Evolutionary conservation across 352 stramenopile species (phyloP).

Genomic region (Thraustochytrium sp.): DNA sequence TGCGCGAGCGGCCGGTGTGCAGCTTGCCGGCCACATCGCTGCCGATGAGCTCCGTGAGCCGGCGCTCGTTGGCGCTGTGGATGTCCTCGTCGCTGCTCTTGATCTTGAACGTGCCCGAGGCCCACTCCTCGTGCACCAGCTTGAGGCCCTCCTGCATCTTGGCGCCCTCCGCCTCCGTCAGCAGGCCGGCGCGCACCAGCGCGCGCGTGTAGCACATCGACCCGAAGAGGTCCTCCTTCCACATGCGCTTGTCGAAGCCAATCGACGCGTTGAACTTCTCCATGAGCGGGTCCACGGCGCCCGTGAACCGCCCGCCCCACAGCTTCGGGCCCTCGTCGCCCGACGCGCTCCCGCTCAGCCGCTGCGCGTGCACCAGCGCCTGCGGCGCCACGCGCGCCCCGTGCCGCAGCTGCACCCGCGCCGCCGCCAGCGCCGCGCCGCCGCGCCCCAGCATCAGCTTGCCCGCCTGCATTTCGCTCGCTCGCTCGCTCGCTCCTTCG

Average conservation of each 20-base stretch:
- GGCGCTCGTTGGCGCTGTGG: conserved; percentile 96
- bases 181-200: conserved; percentile 77
- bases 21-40: conserved; percentile 87
- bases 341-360: neutral
- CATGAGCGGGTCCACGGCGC: conserved; percentile 87
- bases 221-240: conserved; percentile 88
- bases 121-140: conserved; percentile 79
- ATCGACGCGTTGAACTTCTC: conserved; percentile 99
- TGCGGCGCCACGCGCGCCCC: too few species aligned
- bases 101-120: conserved; percentile 61
- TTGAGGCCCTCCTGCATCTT: conserved; percentile 77
- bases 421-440: too few species aligned
- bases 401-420: too few species aligned
- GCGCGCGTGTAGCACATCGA: conserved; percentile 90
- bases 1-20: conserved; percentile 88
- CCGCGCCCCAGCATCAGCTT: too few species aligned
- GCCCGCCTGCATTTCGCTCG: too few species aligned
- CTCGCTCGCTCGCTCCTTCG: too few species aligned
- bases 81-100: conserved; percentile 96
- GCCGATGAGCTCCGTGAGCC: conserved; percentile 93
- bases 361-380: too few species aligned
- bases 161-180: conserved; percentile 77
- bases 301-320: conserved; percentile 59
- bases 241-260: conserved; percentile 94
- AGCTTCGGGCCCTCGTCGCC: conserved; percentile 48